These are phyloP conservation scores for Axilococcus clingmanii DNA, from an alignment of 139 green algal genomes.

Conservation along the genomic window DNA sequence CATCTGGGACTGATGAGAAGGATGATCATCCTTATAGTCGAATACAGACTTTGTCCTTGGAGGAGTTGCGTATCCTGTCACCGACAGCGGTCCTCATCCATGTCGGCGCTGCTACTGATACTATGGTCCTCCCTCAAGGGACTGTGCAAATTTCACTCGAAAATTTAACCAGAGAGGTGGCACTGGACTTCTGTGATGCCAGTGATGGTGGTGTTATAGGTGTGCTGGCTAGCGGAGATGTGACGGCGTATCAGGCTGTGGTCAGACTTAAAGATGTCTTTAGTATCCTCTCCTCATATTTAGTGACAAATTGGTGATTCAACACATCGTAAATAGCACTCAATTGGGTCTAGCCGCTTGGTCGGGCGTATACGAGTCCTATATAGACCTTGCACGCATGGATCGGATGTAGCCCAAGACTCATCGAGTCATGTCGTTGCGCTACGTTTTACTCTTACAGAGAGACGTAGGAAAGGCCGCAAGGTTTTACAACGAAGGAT, in stretches of 20 bases:
- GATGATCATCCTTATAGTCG: not conserved
- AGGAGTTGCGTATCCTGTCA: not conserved
- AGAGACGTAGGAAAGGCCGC: conserved; percentile 51
- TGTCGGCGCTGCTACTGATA: not conserved
- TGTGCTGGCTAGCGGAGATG: not conserved
- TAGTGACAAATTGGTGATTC: too few relatives aligned
- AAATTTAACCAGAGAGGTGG: not conserved
- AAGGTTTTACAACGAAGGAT: conserved; percentile 55
- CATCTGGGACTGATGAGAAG: not conserved
- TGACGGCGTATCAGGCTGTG: not conserved
- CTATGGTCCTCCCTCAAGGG: not conserved
- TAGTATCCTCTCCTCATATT: not conserved
- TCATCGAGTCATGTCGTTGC: too few relatives aligned
- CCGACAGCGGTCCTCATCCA: conserved; percentile 2
- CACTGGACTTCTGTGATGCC: not conserved
- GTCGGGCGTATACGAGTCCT: too few relatives aligned
- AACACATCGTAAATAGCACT: too few relatives aligned
- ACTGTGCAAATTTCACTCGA: not conserved
- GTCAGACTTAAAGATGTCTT: conserved; percentile 2
- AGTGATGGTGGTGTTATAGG: too few relatives aligned
- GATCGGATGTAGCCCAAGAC: not conserved
- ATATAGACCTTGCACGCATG: too few relatives aligned
- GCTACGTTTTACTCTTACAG: conserved; percentile 60
- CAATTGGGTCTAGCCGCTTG: too few relatives aligned
- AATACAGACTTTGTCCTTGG: not conserved